Base-by-base conservation (phyloP, 495 filamentous ascomycete species). In the Pyrenula aspistea region DNA sequence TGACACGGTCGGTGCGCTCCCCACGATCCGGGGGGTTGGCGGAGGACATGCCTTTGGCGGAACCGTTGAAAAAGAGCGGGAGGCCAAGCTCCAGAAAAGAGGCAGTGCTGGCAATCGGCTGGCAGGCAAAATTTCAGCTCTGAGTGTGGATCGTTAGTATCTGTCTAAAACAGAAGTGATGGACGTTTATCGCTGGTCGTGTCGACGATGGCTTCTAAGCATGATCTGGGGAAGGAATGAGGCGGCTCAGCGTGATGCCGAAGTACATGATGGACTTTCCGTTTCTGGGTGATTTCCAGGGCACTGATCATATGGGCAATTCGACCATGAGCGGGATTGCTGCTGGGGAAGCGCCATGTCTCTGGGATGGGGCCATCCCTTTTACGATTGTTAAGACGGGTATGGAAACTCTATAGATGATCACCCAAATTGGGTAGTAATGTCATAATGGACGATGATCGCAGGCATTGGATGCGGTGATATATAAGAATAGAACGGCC, bases 51-150 rank as follows among this genome's bases (percentile, higher is more conserved):
- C 66, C 2, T 57, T 67, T 2, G 65, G 65, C 47, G 60, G 68
- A 20, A 56, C 68, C 49, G 71, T 73, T 21, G 65, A 56, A 42
- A 75, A 68, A 57, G 73, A 78, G 49, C 68, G 71, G 54, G 73
- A 77, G 60, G 31, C 31, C 31, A 80, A 74, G 55, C 59, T 80
- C 49, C 75, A 77, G 53, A 80, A 80, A 60, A 66, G 74, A 62
- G 73, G 70, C 22, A 77, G 74, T 51, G 72, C 73, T n/a, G 77
- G 75, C 25, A 72, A 74, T 2, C 62, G 74, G 55, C 72, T 80
- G 55, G 70, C 74, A 10, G 75, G 73, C 3, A 77, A 77, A 53
- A 72, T 77, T 49, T 71, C 73, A 36, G 75, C 73, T 19, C 63
- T 74, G 47, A 72, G 70, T 24, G 71, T 72, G 55, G 73, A 77